Evolutionary conservation across 805 yeast genomes (phyloP).

Genomic region (Dipodascus geniculatus): DNA sequence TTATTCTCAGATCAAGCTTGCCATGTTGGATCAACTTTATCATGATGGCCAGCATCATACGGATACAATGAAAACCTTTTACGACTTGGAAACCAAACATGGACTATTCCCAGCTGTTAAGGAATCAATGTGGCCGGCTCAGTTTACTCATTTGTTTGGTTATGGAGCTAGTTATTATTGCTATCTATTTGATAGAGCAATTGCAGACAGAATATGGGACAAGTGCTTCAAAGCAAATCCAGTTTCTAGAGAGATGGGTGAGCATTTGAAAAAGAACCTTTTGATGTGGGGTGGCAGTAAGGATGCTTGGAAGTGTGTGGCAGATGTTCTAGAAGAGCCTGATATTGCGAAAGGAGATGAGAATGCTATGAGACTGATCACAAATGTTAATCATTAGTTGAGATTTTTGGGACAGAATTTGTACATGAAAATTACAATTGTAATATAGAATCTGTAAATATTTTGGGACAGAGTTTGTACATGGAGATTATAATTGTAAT

Average conservation of each 20-base stretch:
- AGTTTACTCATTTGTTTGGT: slow-evolving; percentile 84
- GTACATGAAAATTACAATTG: background rate
- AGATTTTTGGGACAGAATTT: background rate
- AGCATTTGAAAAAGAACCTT: slow-evolving; percentile 54
- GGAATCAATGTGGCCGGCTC: slow-evolving; percentile 82
- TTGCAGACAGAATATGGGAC: slow-evolving; percentile 77
- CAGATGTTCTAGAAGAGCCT: slow-evolving; percentile 61
- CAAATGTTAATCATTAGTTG: background rate
- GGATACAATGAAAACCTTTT: slow-evolving; percentile 53
- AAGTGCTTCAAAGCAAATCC: slow-evolving; percentile 63
- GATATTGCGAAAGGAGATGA: slow-evolving; percentile 54
- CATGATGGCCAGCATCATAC: slow-evolving; percentile 39
- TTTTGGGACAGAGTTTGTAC: too few relatives aligned
- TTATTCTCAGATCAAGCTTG: slow-evolving; percentile 81
- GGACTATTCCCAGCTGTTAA: slow-evolving; percentile 48
- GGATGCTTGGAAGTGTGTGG: slow-evolving; percentile 79
- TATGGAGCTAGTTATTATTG: slow-evolving; percentile 94
- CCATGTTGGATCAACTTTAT: slow-evolving; percentile 71
- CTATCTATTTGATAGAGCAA: slow-evolving; percentile 81
- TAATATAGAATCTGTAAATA: too few relatives aligned
- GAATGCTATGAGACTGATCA: slow-evolving; percentile 38
- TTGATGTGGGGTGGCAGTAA: slow-evolving; percentile 89
- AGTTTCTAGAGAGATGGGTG: slow-evolving; percentile 61
- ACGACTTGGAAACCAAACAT: slow-evolving; percentile 46
- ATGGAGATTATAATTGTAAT: too few relatives aligned